A percentile compares a stretch with the other conserved stretches of the same genome.
Evolutionary conservation across 768 basidiomycete species (phyloP).

Genomic region (Suillus paluster): DNA sequence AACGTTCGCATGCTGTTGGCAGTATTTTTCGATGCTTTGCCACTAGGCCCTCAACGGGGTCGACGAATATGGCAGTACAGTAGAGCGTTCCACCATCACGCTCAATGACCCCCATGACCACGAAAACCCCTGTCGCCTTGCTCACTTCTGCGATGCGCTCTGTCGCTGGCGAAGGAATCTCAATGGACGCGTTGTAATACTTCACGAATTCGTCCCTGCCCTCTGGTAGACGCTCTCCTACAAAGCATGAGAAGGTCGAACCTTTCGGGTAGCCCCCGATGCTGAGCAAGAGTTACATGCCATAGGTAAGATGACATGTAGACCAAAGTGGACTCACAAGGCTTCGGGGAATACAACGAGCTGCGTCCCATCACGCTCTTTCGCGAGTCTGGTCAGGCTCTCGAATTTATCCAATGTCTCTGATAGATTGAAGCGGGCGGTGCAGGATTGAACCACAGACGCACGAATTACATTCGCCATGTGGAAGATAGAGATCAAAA

Average conservation of each 20-base stretch:
- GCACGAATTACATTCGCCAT: slow-evolving; percentile 45
- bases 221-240: slow-evolving; percentile 52
- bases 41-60: slow-evolving; percentile 54
- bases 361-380: slow-evolving; percentile 49
- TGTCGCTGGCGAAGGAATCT: slow-evolving; percentile 56
- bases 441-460: slow-evolving; percentile 58
- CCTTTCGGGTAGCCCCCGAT: slow-evolving; percentile 65
- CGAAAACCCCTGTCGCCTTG: slow-evolving; percentile 51
- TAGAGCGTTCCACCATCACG: slow-evolving; percentile 62
- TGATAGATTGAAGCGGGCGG: slow-evolving; percentile 47
- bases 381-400: slow-evolving; percentile 47
- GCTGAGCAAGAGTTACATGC: slow-evolving; percentile 27
- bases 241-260: slow-evolving; percentile 46
- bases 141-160: slow-evolving; percentile 53
- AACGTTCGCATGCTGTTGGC: slow-evolving; percentile 62
- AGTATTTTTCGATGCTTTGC: slow-evolving; percentile 68
- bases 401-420: slow-evolving; percentile 57
- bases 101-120: slow-evolving; percentile 66
- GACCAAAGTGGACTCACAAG: slow-evolving; percentile 44
- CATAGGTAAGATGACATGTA: not conserved
- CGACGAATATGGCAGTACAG: slow-evolving; percentile 62
- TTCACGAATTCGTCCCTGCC: slow-evolving; percentile 64
- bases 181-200: slow-evolving; percentile 59
- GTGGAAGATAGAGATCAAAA: not conserved
- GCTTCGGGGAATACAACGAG: slow-evolving; percentile 62